These are phyloP conservation scores for Pelagophyceae sp. DNA, from an alignment of 352 stramenopile genomes.

Conservation along the genomic window DNA sequence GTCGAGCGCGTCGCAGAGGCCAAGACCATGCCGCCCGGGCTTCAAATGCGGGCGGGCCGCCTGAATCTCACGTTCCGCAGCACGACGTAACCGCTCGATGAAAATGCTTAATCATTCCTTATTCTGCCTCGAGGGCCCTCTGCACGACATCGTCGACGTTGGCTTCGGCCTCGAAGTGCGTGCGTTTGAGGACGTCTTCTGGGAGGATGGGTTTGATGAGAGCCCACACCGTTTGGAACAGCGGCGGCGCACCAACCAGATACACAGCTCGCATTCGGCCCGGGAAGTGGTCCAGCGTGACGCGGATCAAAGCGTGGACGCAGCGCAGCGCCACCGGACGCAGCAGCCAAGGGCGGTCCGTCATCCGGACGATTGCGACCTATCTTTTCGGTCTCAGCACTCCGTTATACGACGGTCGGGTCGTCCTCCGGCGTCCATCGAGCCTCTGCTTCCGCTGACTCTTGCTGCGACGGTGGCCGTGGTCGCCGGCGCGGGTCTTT, in stretches of 20 bases:
- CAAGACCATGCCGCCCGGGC: background rate
- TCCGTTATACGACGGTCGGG: too few relatives aligned
- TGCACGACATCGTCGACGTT: background rate
- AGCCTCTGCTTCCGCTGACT: too few relatives aligned
- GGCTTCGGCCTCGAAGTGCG: background rate
- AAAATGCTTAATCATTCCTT: too few relatives aligned
- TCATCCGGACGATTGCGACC: background rate
- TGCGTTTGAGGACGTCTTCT: background rate
- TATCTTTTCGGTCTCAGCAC: too few relatives aligned
- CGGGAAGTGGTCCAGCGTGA: background rate
- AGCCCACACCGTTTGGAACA: background rate
- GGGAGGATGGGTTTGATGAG: background rate
- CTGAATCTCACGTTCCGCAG: background rate
- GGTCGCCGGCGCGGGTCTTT: too few relatives aligned
- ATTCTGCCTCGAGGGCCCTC: background rate
- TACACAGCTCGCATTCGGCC: background rate
- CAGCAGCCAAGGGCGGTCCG: background rate
- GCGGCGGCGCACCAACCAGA: slow-evolving; percentile 6
- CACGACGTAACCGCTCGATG: too few relatives aligned
- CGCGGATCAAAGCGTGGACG: background rate
- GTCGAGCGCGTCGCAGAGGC: background rate
- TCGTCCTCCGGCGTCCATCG: too few relatives aligned
- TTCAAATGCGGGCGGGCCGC: background rate
- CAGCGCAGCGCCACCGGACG: background rate
- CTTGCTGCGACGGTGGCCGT: too few relatives aligned